A percentile compares a stretch with the other conserved stretches of the same genome.
Conservation (phyloP, 2,329 filamentous ascomycete species). For the Ceratocystis papillata region DNA sequence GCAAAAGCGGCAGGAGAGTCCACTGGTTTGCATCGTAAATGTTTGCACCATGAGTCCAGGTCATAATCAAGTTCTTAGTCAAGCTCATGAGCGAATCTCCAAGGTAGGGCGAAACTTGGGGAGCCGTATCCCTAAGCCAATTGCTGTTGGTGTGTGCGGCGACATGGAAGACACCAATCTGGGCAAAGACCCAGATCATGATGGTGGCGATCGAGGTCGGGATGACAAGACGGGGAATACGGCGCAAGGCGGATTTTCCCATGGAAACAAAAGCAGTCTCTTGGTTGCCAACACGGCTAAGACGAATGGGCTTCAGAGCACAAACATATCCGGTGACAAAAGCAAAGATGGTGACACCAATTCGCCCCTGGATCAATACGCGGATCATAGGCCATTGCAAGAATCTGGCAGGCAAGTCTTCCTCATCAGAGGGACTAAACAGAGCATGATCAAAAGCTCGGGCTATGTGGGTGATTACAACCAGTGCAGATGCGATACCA, state of each 20-base stretch:
- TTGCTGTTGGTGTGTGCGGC: slow-evolving; percentile 35
- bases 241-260: slow-evolving; percentile 47
- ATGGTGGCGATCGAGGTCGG: slow-evolving; percentile 47
- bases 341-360: slow-evolving; percentile 56
- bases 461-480: slow-evolving; percentile 45
- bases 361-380: slow-evolving; percentile 49
- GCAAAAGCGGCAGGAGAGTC: slow-evolving; percentile 46
- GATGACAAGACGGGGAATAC: slow-evolving; percentile 47
- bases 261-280: slow-evolving; percentile 44
- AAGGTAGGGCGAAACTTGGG: slow-evolving; percentile 37
- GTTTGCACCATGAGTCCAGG: slow-evolving; percentile 43
- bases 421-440: slow-evolving; percentile 38
- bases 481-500: slow-evolving; percentile 44
- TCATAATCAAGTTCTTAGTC: slow-evolving; percentile 37
- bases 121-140: slow-evolving; percentile 35
- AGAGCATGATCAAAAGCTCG: slow-evolving; percentile 42
- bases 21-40: slow-evolving; percentile 49
- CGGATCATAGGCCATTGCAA: slow-evolving; percentile 50
- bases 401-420: slow-evolving; percentile 38
- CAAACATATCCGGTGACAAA: slow-evolving; percentile 56
- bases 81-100: slow-evolving; percentile 28
- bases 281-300: slow-evolving; percentile 43
- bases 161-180: slow-evolving; percentile 47
- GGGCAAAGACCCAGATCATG: slow-evolving; percentile 43
- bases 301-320: slow-evolving; percentile 48